Evolutionary conservation across 2,329 filamentous ascomycete species (phyloP).

Genomic region (Hypoxylon rubiginosum): DNA sequence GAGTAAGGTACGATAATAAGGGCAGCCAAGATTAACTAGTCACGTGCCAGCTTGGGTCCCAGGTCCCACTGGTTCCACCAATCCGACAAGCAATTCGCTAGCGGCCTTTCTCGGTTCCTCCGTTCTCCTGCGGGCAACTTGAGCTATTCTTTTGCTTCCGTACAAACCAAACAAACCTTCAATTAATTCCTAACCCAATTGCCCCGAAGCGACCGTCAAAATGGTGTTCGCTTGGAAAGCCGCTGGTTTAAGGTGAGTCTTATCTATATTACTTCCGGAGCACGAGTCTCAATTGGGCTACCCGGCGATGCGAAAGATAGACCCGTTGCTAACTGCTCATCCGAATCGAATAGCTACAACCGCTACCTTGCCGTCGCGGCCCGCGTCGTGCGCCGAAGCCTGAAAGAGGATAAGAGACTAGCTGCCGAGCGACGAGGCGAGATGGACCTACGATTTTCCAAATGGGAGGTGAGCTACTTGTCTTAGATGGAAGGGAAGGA

Average conservation of each 20-base stretch:
- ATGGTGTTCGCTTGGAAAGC: conserved; percentile 99
- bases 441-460: conserved; percentile 89
- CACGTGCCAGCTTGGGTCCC: conserved; percentile 32
- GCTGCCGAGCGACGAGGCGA: conserved; percentile 89
- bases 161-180: conserved; percentile 50
- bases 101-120: conserved; percentile 31
- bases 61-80: no score
- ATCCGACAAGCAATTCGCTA: conserved; percentile 13
- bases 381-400: conserved; percentile 93
- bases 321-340: conserved; percentile 53
- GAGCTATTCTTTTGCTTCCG: conserved; percentile 44
- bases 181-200: conserved; percentile 48
- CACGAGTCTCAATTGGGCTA: conserved; percentile 13
- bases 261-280: conserved; percentile 23
- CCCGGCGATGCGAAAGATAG: conserved; percentile 18
- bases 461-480: conserved; percentile 86
- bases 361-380: conserved; percentile 97
- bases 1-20: neutral
- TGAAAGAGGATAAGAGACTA: conserved; percentile 95
- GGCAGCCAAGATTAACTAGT: neutral
- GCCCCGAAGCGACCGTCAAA: conserved; percentile 66
- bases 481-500: conserved; percentile 9
- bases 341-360: conserved; percentile 84
- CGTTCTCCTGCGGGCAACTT: conserved; percentile 4
- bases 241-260: conserved; percentile 90